Evolutionary conservation across 805 yeast species (phyloP), one percentile per base, ranked within the genome.

Genomic region (Nakazawaea holstii): DNA sequence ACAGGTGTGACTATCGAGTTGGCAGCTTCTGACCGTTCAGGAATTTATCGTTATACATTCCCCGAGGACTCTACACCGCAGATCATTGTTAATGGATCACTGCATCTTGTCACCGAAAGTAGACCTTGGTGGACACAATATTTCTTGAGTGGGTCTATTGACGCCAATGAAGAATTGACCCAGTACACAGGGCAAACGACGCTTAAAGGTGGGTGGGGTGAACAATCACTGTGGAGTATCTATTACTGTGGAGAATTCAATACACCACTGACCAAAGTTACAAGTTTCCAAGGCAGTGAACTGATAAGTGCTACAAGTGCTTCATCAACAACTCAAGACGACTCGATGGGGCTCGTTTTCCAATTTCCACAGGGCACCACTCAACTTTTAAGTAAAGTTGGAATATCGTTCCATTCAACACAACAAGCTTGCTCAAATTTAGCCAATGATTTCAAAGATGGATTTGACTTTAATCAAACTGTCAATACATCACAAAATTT

Each of bases 81-180:
- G 35, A 49, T 65, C 8, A 45, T 63, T 45, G 63, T 64, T 17
- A 61, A 64, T 45, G 56, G 53, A 3, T 57, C 65, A 4, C 68
- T 64, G 41, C 64, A 61, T 45, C 51, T 66, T 43, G 46, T 54
- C 8, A 57, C 67, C 1, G 55, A 57, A 26, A 41, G 50, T 4
- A 51, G 68, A 46, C 64, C 68, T 5, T 58, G 60, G 58, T 64
- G 67, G 67, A 55, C 65, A 6, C 68, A 66, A 43, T 52, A 59
- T 41, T 59, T 63, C 46, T 56, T 54, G n/a, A 54, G 58, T 43
- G 65, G 66, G 2, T 47, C 59, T 3, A 45, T 61, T 29, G 50
- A 45, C 10, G 55, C 59, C 6, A 28, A 46, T 24, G 43, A 29
- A 15, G 51, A 55, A 20, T 28, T 44, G 27, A 43, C 44, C 28